Conservation (phyloP, 192 early-diverging fungal genomes). For the Backusella tuberculispora region DNA sequence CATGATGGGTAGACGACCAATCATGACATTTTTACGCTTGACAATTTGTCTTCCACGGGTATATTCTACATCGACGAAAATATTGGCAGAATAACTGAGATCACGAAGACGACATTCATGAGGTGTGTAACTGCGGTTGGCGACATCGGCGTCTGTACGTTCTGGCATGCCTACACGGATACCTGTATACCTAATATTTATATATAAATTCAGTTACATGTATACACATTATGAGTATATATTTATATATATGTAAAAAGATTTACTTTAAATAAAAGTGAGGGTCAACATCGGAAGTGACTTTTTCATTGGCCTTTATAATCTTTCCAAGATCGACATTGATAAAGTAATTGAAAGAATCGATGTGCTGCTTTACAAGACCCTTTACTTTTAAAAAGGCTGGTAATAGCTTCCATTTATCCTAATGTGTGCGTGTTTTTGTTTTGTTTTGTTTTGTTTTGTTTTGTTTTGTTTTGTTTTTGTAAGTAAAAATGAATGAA, state of each 20-base stretch:
- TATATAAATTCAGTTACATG: not conserved
- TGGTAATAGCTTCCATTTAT: conserved; percentile 98
- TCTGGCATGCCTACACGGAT: conserved; percentile 87
- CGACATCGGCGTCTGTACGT: conserved; percentile 73
- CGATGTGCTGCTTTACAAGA: conserved; percentile 97
- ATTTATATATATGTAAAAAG: not conserved
- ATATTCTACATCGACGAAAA: conserved; percentile 94
- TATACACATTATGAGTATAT: not conserved
- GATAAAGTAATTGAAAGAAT: conserved; percentile 99
- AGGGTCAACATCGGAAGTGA: conserved; percentile 93
- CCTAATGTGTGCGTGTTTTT: conserved; percentile 54
- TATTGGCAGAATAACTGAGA: conserved; percentile 91
- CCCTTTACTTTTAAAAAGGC: conserved; percentile 97
- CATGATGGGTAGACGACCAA: conserved; percentile 98
- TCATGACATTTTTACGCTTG: conserved; percentile 78
- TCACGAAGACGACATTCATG: conserved; percentile 97
- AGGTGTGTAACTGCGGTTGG: conserved; percentile 81
- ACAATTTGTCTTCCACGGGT: conserved; percentile 80
- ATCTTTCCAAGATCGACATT: conserved; percentile 95
- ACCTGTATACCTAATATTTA: conserved; percentile 70
- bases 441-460: too few species aligned
- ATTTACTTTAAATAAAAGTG: conserved; percentile 86
- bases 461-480: too few species aligned
- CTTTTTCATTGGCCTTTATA: conserved; percentile 86
- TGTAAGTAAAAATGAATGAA: not conserved